phyloP scores from a whole-genome alignment of 2,329 filamentous ascomycete species.

The Trichoderma cornu-damae region DNA sequence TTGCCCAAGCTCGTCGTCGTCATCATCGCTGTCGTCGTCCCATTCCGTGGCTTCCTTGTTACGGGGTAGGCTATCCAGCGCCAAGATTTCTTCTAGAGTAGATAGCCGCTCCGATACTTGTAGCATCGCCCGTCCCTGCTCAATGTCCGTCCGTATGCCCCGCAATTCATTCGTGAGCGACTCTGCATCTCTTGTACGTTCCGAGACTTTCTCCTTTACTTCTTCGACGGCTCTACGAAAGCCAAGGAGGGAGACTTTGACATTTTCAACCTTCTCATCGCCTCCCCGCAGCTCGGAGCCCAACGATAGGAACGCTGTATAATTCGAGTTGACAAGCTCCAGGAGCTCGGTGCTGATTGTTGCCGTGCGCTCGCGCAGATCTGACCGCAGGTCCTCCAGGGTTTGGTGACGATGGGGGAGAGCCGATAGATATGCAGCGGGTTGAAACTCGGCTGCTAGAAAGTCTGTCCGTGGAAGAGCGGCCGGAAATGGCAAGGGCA shows the following conservation, averaged over 20 bases:
- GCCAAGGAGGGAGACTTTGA: conserved; percentile 78
- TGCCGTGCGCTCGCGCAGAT: conserved; percentile 75
- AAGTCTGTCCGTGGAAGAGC: conserved; percentile 82
- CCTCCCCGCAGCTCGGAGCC: conserved; percentile 79
- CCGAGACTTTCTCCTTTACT: conserved; percentile 60
- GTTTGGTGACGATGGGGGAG: conserved; percentile 88
- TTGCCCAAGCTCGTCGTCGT: conserved; percentile 35
- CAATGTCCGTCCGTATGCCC: conserved; percentile 58
- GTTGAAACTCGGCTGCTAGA: conserved; percentile 69
- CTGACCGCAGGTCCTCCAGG: conserved; percentile 83
- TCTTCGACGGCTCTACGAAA: conserved; percentile 78
- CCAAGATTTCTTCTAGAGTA: conserved; percentile 59
- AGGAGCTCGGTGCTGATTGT: conserved; percentile 80
- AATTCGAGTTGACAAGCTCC: conserved; percentile 92
- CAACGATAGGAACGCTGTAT: conserved; percentile 81
- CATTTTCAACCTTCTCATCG: conserved; percentile 85
- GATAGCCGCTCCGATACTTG: conserved; percentile 61
- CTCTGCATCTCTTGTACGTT: conserved; percentile 58
- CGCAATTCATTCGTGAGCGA: conserved; percentile 61
- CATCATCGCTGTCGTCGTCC: conserved; percentile 39
- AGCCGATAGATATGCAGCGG: conserved; percentile 73
- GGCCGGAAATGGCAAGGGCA: conserved; percentile 78
- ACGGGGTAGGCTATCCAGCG: conserved; percentile 42
- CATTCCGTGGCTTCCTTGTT: conserved; percentile 24
- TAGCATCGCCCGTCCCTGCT: conserved; percentile 56